A percentile compares a stretch with the other conserved stretches of the same genome.
phyloP scores from a whole-genome alignment of 441 rosid species.

The Eugenia klotzschiana region DNA sequence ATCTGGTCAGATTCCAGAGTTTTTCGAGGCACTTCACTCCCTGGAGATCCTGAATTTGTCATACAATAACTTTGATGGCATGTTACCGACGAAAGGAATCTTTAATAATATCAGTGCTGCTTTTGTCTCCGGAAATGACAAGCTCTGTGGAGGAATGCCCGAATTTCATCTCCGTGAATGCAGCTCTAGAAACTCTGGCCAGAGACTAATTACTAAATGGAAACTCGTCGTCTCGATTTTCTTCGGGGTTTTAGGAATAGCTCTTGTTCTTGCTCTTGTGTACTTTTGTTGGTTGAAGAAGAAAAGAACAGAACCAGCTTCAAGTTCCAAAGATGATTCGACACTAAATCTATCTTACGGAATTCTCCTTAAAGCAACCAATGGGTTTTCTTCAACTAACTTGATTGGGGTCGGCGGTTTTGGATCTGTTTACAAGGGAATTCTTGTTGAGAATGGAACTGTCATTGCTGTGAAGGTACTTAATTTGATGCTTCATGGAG shows the following conservation, averaged over 20 bases:
- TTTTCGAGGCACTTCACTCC: not conserved
- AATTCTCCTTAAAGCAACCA: not conserved
- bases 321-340: not conserved
- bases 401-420: not conserved
- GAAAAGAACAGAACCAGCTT: not conserved
- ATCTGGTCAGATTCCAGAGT: not conserved
- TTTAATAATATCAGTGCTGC: not conserved
- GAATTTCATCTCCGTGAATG: not conserved
- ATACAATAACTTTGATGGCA: not conserved
- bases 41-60: not conserved
- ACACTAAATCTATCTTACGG: not conserved
- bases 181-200: not conserved
- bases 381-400: not conserved
- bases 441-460: not conserved
- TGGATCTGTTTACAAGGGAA: not conserved
- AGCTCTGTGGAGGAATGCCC: not conserved
- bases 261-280: not conserved
- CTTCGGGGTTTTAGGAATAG: not conserved
- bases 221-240: not conserved
- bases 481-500: not conserved
- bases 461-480: not conserved
- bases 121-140: not conserved
- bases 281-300: not conserved
- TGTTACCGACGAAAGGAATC: not conserved
- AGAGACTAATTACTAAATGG: not conserved